Conservation (phyloP, 352 stramenopile species). For the Pythium coloratum region DNA sequence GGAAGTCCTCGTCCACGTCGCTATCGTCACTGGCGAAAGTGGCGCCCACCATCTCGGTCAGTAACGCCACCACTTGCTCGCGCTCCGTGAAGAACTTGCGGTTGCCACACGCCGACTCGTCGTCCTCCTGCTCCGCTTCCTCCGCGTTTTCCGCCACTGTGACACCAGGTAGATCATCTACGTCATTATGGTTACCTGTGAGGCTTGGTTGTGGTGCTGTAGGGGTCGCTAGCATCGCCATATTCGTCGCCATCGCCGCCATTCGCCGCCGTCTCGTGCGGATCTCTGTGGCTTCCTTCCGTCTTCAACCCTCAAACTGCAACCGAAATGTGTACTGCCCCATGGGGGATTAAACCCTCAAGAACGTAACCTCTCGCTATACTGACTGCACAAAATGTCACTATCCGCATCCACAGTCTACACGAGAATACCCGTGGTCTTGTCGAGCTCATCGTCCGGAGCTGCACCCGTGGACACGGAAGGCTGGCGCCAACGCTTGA, state of each 20-base stretch:
- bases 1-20: constrained; percentile 50
- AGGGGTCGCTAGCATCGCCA: not conserved
- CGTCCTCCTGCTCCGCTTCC: constrained; percentile 16
- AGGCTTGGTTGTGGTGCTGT: not conserved
- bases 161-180: not conserved
- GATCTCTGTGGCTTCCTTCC: constrained; percentile 9
- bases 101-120: constrained; percentile 26
- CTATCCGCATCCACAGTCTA: not conserved
- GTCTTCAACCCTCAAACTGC: constrained; percentile 26
- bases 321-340: constrained; percentile 5
- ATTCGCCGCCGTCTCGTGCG: not conserved
- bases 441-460: constrained; percentile 25
- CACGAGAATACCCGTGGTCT: constrained; percentile 27
- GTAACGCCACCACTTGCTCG: constrained; percentile 40
- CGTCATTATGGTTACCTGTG: not conserved
- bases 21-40: constrained; percentile 40
- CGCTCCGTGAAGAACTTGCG: constrained; percentile 69
- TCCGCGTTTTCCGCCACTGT: not conserved
- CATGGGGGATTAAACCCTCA: not conserved
- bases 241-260: not conserved
- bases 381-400: constrained; percentile 4
- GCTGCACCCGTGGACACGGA: constrained; percentile 20
- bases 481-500: constrained; percentile 67
- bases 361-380: constrained; percentile 13
- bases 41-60: constrained; percentile 41